These are phyloP conservation scores for Magnolia sinica DNA, from an alignment of 164 flowering plant species.

Conservation along the genomic window DNA sequence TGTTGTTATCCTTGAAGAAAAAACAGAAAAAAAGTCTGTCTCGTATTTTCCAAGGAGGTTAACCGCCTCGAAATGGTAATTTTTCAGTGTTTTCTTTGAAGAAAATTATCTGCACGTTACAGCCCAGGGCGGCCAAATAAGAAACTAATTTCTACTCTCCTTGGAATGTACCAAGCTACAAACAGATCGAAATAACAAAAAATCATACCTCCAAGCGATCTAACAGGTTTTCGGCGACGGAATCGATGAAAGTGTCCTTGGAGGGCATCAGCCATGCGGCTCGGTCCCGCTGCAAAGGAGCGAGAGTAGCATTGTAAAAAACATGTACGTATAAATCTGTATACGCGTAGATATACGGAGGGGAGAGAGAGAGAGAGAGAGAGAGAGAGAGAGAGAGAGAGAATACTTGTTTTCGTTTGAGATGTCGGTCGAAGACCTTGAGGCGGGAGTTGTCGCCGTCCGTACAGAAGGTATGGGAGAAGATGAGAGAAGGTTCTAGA, in stretches of 20 bases:
- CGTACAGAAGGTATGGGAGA: constrained; percentile 3
- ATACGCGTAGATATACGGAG: neutral
- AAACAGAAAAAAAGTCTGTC: no score
- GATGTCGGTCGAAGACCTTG: constrained; percentile 72
- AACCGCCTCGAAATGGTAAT: no score
- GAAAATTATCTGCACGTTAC: no score
- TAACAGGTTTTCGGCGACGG: constrained; percentile 83
- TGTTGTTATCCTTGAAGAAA: no score
- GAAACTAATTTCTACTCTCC: no score
- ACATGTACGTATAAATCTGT: neutral
- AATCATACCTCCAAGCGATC: constrained; percentile 77
- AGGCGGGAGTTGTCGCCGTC: constrained; percentile 27
- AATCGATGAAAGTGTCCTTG: constrained; percentile 61
- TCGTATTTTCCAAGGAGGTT: no score
- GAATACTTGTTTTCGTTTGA: constrained; percentile 66
- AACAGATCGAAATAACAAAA: neutral
- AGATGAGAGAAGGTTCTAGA: neutral
- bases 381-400: neutral
- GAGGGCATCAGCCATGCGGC: constrained; percentile 82
- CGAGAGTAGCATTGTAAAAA: neutral
- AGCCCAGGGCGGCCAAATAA: no score
- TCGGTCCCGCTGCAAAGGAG: constrained; percentile 69
- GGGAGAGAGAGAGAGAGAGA: neutral
- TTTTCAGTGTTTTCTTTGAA: no score
- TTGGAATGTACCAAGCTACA: no score